These are phyloP conservation scores for Thalassiosira livingstoniorum DNA, from an alignment of 352 stramenopile genomes.

Conservation along the genomic window DNA sequence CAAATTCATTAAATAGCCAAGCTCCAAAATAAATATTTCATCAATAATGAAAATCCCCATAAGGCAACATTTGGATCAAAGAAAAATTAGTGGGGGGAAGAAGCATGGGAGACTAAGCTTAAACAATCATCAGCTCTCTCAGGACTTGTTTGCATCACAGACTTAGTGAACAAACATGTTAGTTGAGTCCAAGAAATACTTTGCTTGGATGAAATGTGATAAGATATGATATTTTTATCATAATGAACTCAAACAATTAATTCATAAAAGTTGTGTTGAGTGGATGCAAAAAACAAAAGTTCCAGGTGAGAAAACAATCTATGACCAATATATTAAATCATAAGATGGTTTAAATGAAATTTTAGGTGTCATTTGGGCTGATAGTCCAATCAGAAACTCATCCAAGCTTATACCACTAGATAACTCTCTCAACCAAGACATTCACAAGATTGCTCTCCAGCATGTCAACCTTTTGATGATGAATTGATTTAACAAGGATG, in stretches of 20 bases:
- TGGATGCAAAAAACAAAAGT: constrained; percentile 15
- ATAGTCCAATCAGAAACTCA: neutral
- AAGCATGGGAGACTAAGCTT: constrained; percentile 4
- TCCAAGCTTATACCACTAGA: constrained; percentile 16
- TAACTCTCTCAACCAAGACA: constrained; percentile 21
- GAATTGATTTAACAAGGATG: neutral
- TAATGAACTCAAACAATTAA: neutral
- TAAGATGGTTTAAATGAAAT: constrained; percentile 2
- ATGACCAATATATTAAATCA: constrained; percentile 12
- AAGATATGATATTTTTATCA: constrained; percentile 19
- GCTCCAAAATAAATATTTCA: neutral
- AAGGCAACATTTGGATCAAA: constrained; percentile 1
- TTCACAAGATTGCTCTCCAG: neutral
- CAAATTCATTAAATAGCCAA: too few relatives aligned
- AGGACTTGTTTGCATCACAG: neutral
- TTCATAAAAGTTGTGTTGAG: neutral
- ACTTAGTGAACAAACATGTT: constrained; percentile 24
- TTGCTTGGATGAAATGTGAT: neutral
- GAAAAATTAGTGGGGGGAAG: too few relatives aligned
- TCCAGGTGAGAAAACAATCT: constrained; percentile 16
- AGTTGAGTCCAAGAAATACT: neutral
- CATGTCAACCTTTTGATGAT: neutral
- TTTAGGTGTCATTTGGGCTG: neutral
- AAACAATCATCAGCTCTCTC: neutral
- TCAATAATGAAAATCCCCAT: constrained; percentile 12